Conservation (phyloP, 2,329 filamentous ascomycete species). For the Hysterium pulicare region DNA sequence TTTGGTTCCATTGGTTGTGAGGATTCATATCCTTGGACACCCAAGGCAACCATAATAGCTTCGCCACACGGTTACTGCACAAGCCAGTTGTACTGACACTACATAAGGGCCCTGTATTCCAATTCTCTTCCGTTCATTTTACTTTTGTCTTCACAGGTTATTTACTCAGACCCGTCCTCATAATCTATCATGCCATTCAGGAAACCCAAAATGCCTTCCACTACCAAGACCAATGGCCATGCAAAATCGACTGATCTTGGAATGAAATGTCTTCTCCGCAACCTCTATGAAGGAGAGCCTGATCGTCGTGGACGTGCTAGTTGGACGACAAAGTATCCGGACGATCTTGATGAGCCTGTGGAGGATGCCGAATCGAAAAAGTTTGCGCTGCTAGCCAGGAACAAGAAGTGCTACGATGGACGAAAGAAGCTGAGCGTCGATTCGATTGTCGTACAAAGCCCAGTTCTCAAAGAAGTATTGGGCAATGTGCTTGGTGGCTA, state of each 20-base stretch:
- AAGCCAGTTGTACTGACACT: too few species aligned
- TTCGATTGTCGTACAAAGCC: conserved; percentile 35
- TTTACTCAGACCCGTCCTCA: background rate
- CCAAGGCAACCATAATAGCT: too few species aligned
- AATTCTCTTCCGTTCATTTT: background rate
- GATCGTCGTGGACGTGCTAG: conserved; percentile 5
- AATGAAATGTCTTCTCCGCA: conserved; percentile 3
- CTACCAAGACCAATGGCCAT: background rate
- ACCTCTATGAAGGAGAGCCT: conserved; percentile 7
- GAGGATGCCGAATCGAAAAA: conserved; percentile 15
- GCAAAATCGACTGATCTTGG: conserved; percentile 1
- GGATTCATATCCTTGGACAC: too few species aligned
- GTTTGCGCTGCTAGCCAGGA: conserved; percentile 15
- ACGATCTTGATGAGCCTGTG: background rate
- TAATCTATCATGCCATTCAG: background rate
- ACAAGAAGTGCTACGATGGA: conserved; percentile 16
- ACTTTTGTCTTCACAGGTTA: background rate
- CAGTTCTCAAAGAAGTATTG: conserved; percentile 27
- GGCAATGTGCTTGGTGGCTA: conserved; percentile 25
- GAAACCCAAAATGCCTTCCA: background rate
- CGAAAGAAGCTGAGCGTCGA: conserved; percentile 15
- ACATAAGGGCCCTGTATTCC: background rate
- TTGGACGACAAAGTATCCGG: conserved; percentile 7
- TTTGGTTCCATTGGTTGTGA: too few species aligned
- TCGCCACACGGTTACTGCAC: too few species aligned